These are phyloP conservation scores for Allomyces macrogynus DNA, from an alignment of 192 early-diverging fungal genomes.

Conservation along the genomic window DNA sequence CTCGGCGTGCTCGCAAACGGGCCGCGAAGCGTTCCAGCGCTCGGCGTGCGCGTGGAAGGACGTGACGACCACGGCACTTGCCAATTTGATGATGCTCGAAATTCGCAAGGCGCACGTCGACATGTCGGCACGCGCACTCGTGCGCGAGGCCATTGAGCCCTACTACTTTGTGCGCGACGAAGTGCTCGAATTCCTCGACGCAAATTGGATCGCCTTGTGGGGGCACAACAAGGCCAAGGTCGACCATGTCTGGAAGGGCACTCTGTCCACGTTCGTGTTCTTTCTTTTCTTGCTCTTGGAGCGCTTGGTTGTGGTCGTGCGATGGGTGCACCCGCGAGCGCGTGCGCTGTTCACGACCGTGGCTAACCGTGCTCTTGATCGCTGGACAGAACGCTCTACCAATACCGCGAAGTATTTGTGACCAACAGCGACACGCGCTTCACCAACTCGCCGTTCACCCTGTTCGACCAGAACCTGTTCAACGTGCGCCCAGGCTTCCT, in stretches of 20 bases:
- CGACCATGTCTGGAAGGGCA: no score
- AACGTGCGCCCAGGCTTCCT: constrained; percentile 4
- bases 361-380: no score
- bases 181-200: constrained; percentile 41
- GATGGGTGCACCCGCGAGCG: no score
- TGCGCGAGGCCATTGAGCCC: constrained; percentile 14
- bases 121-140: constrained; percentile 14
- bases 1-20: constrained; percentile 11
- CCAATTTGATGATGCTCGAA: constrained; percentile 34
- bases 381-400: background rate
- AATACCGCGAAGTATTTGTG: background rate
- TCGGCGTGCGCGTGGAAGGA: constrained; percentile 46
- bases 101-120: constrained; percentile 5
- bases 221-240: background rate
- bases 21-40: constrained; percentile 25
- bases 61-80: constrained; percentile 35
- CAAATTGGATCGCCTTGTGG: constrained; percentile 39
- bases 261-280: background rate
- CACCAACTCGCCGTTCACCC: constrained; percentile 4
- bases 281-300: background rate
- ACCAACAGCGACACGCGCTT: background rate
- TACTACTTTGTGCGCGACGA: constrained; percentile 48
- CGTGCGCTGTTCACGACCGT: no score
- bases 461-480: constrained; percentile 3
- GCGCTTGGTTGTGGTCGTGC: no score